Percentiles rank a stretch among this genome's conserved stretches.
phyloP scores from a whole-genome alignment of 495 filamentous ascomycete genomes.

The Penicillium nucicola region DNA sequence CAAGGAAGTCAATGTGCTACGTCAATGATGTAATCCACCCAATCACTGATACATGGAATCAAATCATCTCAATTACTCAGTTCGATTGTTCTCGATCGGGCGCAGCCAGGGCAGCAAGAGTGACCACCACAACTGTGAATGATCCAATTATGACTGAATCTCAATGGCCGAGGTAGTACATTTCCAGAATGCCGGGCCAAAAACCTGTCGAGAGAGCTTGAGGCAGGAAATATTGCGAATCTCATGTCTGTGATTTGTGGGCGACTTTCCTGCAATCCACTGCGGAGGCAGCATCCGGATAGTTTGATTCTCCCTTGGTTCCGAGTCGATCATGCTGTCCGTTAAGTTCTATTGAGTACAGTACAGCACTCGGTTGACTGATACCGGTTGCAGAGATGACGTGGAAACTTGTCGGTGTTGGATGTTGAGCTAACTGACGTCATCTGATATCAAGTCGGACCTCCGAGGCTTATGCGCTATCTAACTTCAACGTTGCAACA shows the following conservation, averaged over 20 bases:
- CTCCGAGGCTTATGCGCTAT: not conserved
- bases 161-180: not conserved
- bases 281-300: not conserved
- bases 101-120: not conserved
- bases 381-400: slow-evolving; percentile 2
- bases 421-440: slow-evolving; percentile 2
- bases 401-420: not conserved
- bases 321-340: slow-evolving; percentile 1
- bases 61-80: slow-evolving; percentile 1
- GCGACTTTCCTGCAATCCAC: not conserved
- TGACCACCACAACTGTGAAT: not conserved
- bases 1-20: not conserved
- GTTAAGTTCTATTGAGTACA: no score
- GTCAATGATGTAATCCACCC: slow-evolving; percentile 15
- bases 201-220: slow-evolving; percentile 1
- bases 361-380: not conserved
- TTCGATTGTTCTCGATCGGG: not conserved
- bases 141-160: not conserved
- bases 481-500: no score
- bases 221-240: slow-evolving; percentile 12
- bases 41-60: slow-evolving; percentile 1
- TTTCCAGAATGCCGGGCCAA: not conserved
- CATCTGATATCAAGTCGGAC: slow-evolving; percentile 4
- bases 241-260: not conserved
- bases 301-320: not conserved